These are phyloP conservation scores for Trichophyton equinum DNA, from an alignment of 2,329 filamentous ascomycete genomes.

Conservation along the genomic window DNA sequence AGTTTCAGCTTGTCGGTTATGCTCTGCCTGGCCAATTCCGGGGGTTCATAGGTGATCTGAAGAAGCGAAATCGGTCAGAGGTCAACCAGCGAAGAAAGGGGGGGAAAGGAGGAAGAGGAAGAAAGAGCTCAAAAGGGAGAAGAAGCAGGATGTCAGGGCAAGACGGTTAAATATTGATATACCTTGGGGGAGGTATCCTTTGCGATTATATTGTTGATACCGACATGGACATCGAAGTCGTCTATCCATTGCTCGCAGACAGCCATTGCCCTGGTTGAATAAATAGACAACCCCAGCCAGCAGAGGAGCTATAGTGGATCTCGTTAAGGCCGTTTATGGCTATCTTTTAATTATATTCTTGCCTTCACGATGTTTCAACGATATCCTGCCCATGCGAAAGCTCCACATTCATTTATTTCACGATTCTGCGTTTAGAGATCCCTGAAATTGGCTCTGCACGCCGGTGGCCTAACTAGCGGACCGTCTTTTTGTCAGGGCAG, in stretches of 20 bases:
- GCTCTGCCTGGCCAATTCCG: conserved; percentile 5
- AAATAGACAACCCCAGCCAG: background rate
- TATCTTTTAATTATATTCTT: conserved; percentile 1
- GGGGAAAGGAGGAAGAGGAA: background rate
- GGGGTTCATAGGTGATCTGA: background rate
- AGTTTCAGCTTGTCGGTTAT: conserved; percentile 15
- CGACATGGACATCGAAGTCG: conserved; percentile 13
- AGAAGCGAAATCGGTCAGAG: background rate
- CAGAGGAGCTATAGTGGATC: conserved; percentile 2
- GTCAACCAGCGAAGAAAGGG: background rate
- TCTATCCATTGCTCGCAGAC: background rate
- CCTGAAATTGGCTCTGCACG: background rate
- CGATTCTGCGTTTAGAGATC: background rate
- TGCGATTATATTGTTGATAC: conserved; percentile 18
- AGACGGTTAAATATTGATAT: conserved; percentile 1
- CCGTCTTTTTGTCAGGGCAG: background rate
- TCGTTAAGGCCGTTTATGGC: conserved; percentile 1
- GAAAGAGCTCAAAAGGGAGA: background rate
- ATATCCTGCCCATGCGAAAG: background rate
- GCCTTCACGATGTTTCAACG: conserved; percentile 1
- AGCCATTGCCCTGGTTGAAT: conserved; percentile 1
- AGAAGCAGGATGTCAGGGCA: background rate
- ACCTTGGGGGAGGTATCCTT: conserved; percentile 17
- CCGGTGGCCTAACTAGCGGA: background rate
- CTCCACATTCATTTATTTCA: background rate